Evolutionary conservation across 73 alveolate species (phyloP).

Genomic region (Paramecium primaurelia): DNA sequence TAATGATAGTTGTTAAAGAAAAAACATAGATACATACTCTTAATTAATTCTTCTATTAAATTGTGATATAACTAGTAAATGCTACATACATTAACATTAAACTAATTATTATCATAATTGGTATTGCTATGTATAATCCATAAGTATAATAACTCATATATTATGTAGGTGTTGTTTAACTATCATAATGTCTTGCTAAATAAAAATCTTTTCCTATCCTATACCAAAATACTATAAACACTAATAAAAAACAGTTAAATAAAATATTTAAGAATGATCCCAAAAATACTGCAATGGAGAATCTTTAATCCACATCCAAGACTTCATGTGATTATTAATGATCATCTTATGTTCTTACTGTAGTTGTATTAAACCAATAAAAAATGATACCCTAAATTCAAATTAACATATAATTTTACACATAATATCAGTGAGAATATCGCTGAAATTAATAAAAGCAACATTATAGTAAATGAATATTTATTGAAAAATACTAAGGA

Average conservation of each 20-base stretch:
- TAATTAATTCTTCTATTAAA: background rate
- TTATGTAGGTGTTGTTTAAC: background rate
- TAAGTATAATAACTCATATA: background rate
- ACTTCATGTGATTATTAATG: background rate
- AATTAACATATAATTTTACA: background rate
- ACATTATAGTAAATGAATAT: background rate
- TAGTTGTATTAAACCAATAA: background rate
- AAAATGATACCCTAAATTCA: background rate
- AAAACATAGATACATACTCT: constrained; percentile 8
- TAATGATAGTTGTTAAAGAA: background rate
- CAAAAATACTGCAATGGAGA: background rate
- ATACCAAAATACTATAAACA: background rate
- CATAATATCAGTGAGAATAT: background rate
- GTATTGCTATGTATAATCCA: background rate
- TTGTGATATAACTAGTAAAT: background rate
- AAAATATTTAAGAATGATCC: background rate
- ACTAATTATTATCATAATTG: background rate
- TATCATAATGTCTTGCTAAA: background rate
- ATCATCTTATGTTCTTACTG: background rate
- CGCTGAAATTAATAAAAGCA: background rate
- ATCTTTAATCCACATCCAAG: background rate
- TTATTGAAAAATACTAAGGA: background rate
- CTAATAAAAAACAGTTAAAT: background rate
- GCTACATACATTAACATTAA: background rate
- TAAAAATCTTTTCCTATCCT: constrained; percentile 28